A percentile compares a stretch with the other conserved stretches of the same genome.
phyloP scores from a whole-genome alignment of 495 filamentous ascomycete species.

The Tuber aestivum region DNA sequence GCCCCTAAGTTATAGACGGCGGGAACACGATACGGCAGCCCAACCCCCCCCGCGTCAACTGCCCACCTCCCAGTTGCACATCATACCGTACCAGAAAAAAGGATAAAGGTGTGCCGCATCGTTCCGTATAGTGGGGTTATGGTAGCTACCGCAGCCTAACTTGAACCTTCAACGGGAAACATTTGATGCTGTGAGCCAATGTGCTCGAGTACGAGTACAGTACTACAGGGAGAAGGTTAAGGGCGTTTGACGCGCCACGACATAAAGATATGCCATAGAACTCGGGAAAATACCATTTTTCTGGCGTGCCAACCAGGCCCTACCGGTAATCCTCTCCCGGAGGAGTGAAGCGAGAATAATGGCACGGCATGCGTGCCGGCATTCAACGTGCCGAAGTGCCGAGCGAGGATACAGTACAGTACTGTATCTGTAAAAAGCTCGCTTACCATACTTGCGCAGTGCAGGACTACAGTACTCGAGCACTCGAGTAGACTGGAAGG shows the following conservation, averaged over 20 bases:
- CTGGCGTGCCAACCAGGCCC: too few species aligned
- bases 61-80: not conserved
- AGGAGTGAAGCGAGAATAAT: not conserved
- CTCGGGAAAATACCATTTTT: too few species aligned
- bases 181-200: not conserved
- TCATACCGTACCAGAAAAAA: not conserved
- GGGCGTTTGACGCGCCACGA: too few species aligned
- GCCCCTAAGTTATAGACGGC: too few species aligned
- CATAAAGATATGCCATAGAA: too few species aligned
- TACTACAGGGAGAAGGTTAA: not conserved
- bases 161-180: not conserved
- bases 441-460: not conserved
- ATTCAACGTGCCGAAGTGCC: not conserved
- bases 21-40: not conserved
- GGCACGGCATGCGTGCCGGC: not conserved
- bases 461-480: too few species aligned
- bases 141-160: not conserved
- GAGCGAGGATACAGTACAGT: not conserved
- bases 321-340: not conserved
- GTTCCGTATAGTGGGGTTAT: not conserved
- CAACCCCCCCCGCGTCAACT: not conserved
- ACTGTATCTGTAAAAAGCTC: not conserved
- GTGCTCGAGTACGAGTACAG: too few species aligned
- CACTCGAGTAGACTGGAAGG: too few species aligned
- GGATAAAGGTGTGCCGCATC: not conserved